Evolutionary conservation across 164 flowering plant genomes (phyloP), one percentile per base, ranked within the genome.

Genomic region (Aristolochia californica): DNA sequence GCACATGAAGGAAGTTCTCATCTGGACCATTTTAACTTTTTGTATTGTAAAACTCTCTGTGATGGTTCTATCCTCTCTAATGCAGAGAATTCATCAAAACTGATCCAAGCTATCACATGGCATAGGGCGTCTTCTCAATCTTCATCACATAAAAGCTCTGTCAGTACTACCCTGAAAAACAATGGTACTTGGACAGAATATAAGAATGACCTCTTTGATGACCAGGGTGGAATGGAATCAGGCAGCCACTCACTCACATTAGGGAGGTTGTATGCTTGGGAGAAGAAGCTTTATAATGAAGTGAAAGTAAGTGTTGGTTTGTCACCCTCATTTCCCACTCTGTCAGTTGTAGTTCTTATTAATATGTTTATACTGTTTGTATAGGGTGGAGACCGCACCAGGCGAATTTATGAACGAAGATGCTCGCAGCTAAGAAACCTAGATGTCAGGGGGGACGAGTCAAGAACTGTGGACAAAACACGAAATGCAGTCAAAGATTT

Each of bases 251-350:
- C 93, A 2, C 67, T 77, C 20, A 91, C 98, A 0, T 75, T 91
- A 13, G 98, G 78, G 62, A 75, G 98, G 60, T 68, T 88, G 11
- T 88, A 84, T 74, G 98, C 95, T 56, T 91, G 98, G 98, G 98
- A 91, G 61, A 91, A 88, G 81, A 91, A 91, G 76, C 87, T 91
- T 0, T 91, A 82, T 60, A 88, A 91, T 71, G 95, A 91, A 64
- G 98, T 91, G 47, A 91, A 91, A 95, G 98, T 88, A 78, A 53
- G 28, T 27, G 13, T 28, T 54, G 22, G 17, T 24, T 4, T 20
- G 22, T 47, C 0, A 20, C 56, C 43, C 15, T 24, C 43, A 27
- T 54, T 26, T 28, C 43, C 22, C 5, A 2, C 0, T 47, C 5
- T 17, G 5, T 5, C 22, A 47, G 27, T 27, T 15, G 15, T 23